These are phyloP conservation scores for Euphorbia celastroides DNA, from an alignment of 441 rosid genomes.

Conservation along the genomic window DNA sequence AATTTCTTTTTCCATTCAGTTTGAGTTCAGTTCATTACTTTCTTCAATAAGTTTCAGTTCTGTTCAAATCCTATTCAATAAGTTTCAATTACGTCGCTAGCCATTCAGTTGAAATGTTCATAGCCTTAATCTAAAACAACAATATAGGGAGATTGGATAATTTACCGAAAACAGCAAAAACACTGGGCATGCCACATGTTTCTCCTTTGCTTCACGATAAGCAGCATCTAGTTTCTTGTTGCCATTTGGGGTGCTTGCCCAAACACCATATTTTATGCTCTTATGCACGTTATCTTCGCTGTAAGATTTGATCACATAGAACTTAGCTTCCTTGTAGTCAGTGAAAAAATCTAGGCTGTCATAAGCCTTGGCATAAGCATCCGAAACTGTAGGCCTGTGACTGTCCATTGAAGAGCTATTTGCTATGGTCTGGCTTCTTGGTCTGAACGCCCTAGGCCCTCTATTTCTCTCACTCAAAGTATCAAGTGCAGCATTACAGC, in stretches of 20 bases:
- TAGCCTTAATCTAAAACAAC: conserved; percentile 11
- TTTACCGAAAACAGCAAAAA: conserved; percentile 86
- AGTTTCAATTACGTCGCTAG: too few relatives aligned
- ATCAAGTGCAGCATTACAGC: conserved; percentile 40
- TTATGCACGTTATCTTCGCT: conserved; percentile 98
- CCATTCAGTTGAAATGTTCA: too few relatives aligned
- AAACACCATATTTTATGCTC: conserved; percentile 81
- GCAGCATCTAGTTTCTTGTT: conserved; percentile 80
- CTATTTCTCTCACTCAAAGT: conserved; percentile 50
- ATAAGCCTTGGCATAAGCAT: conserved; percentile 22
- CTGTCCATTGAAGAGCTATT: conserved; percentile 21
- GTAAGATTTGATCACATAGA: conserved; percentile 84
- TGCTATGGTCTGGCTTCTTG: conserved; percentile 28
- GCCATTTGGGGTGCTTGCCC: conserved; percentile 89
- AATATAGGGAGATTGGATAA: conserved; percentile 4
- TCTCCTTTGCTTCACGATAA: conserved; percentile 60
- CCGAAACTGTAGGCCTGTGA: conserved; percentile 22
- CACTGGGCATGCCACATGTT: conserved; percentile 51
- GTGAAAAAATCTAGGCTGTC: conserved; percentile 55
- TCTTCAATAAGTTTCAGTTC: too few relatives aligned
- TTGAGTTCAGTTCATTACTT: too few relatives aligned
- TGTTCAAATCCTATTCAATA: too few relatives aligned
- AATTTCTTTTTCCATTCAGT: too few relatives aligned
- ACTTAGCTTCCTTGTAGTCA: conserved; percentile 54
- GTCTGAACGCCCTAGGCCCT: conserved; percentile 58